Evolutionary conservation across 1,139 yeast species (phyloP).

Genomic region (Pichia inconspicua): DNA sequence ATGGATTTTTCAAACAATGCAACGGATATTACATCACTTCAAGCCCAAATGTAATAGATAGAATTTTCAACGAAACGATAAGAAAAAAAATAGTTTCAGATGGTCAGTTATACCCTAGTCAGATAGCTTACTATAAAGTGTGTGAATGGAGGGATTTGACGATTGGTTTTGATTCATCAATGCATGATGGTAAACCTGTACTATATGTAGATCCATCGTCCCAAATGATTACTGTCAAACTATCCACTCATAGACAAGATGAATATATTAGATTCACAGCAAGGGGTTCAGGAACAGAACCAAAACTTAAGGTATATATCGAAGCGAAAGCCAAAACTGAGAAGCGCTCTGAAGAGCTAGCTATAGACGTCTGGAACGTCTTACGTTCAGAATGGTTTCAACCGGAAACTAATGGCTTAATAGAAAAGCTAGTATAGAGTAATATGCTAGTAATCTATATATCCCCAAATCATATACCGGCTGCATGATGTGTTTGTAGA

Average conservation of each 20-base stretch:
- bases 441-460: too few relatives aligned
- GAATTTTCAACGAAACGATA: slow-evolving; percentile 34
- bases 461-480: too few relatives aligned
- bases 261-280: slow-evolving; percentile 65
- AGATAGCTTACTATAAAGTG: slow-evolving; percentile 49
- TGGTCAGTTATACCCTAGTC: slow-evolving; percentile 8
- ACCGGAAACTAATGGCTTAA: slow-evolving; percentile 38
- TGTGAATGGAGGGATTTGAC: slow-evolving; percentile 78
- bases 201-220: slow-evolving; percentile 66
- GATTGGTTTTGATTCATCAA: slow-evolving; percentile 66
- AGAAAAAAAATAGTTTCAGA: slow-evolving; percentile 30
- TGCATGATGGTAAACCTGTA: slow-evolving; percentile 47
- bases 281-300: slow-evolving; percentile 96
- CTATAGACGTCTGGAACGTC: slow-evolving; percentile 61
- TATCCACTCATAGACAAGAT: slow-evolving; percentile 25
- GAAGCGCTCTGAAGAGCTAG: slow-evolving; percentile 41
- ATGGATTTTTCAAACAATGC: slow-evolving; percentile 76
- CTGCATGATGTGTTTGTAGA: too few relatives aligned
- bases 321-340: slow-evolving; percentile 57
- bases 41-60: slow-evolving; percentile 41
- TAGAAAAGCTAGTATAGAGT: slow-evolving; percentile 29
- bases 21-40: slow-evolving; percentile 78
- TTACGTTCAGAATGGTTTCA: slow-evolving; percentile 52
- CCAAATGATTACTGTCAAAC: slow-evolving; percentile 75
- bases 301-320: slow-evolving; percentile 84